Conservation (phyloP, 78 protist species). For the Polysphondylium violaceum region DNA sequence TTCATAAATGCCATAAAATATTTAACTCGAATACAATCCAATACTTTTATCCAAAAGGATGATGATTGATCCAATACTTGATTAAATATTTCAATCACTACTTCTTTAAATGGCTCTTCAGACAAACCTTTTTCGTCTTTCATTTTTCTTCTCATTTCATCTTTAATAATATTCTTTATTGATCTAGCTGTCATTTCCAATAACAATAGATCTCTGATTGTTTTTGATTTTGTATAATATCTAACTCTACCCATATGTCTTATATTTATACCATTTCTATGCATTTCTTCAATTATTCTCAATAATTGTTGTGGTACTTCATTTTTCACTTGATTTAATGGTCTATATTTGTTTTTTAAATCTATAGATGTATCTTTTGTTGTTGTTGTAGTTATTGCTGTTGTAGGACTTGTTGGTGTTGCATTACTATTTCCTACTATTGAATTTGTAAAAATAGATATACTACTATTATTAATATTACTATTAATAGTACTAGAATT, state of each 20-base stretch:
- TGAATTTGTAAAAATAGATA: too few relatives aligned
- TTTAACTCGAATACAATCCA: constrained; percentile 17
- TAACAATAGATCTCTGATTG: constrained; percentile 40
- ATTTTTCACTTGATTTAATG: constrained; percentile 50
- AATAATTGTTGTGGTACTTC: constrained; percentile 51
- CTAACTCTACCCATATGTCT: constrained; percentile 83
- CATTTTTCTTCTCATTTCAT: constrained; percentile 71
- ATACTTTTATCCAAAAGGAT: constrained; percentile 35
- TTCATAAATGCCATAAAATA: constrained; percentile 57
- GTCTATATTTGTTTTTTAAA: background rate
- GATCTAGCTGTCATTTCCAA: constrained; percentile 81
- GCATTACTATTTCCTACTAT: too few relatives aligned
- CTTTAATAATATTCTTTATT: constrained; percentile 51
- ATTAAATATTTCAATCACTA: constrained; percentile 48
- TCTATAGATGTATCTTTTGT: background rate
- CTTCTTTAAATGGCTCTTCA: constrained; percentile 81
- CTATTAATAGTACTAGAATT: background rate
- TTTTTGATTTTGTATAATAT: background rate
- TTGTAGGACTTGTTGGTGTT: background rate
- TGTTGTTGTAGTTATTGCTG: background rate
- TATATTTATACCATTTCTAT: constrained; percentile 78
- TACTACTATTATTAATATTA: too few relatives aligned
- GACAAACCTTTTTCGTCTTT: constrained; percentile 64
- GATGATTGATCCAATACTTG: constrained; percentile 36
- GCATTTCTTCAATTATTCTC: constrained; percentile 70